Conservation (phyloP, 257 asterid genomes). For the Salvia hispanica region DNA sequence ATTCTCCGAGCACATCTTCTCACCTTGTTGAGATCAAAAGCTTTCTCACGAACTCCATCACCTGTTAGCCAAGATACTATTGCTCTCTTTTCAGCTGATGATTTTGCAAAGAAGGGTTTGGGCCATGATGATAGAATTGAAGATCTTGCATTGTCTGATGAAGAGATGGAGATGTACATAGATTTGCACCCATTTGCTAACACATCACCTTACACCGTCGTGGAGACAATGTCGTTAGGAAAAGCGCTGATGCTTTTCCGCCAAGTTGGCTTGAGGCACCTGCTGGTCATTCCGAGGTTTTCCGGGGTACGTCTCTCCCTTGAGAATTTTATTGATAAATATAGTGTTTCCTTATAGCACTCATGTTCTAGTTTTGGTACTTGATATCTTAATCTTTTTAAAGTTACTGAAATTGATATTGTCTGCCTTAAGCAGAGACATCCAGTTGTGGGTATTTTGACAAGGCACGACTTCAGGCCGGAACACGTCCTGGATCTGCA, state of each 20-base stretch:
- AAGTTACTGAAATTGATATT: background rate
- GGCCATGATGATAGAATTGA: conserved; percentile 58
- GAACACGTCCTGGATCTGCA: conserved; percentile 64
- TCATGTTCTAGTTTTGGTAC: too few relatives aligned
- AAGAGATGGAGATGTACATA: conserved; percentile 86
- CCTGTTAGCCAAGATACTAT: conserved; percentile 34
- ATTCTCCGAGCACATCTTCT: conserved; percentile 81
- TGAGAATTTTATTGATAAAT: conserved; percentile 7
- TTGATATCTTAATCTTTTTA: too few relatives aligned
- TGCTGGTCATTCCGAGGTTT: conserved; percentile 75
- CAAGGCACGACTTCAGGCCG: conserved; percentile 93
- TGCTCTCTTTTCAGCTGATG: conserved; percentile 56
- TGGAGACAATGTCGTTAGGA: conserved; percentile 85
- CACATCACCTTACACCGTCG: conserved; percentile 80
- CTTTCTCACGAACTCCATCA: conserved; percentile 47
- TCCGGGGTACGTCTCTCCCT: conserved; percentile 56
- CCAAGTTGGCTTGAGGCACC: conserved; percentile 86
- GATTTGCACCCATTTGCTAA: conserved; percentile 88
- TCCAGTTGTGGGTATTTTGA: conserved; percentile 88
- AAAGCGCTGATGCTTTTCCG: conserved; percentile 84
- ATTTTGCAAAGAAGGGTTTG: conserved; percentile 76
- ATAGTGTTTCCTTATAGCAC: background rate
- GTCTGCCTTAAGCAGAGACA: conserved; percentile 53
- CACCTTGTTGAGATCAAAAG: conserved; percentile 65
- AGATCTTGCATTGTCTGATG: conserved; percentile 59